A percentile compares a stretch with the other conserved stretches of the same genome.
phyloP scores from a whole-genome alignment of 208 protist species.

The Herpetomonas muscarum region DNA sequence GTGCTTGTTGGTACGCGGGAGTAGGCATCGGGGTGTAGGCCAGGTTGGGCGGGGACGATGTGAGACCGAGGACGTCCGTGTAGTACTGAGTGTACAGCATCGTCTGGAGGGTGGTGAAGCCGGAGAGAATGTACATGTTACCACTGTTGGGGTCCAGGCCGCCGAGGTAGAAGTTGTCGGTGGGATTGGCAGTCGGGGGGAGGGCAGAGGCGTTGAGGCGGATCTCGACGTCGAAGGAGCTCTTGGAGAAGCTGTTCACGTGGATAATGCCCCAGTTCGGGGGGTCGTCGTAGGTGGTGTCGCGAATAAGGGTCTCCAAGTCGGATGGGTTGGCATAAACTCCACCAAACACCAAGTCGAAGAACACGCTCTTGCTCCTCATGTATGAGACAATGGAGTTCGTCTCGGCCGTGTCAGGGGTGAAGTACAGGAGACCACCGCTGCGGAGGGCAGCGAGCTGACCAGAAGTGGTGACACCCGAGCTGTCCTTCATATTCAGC shows the following conservation, averaged over 20 bases:
- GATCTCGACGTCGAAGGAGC: conserved; percentile 35
- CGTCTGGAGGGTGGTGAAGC: conserved; percentile 51
- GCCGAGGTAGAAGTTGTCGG: conserved; percentile 24
- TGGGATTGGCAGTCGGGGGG: conserved; percentile 7
- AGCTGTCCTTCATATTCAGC: conserved; percentile 18
- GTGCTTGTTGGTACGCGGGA: conserved; percentile 18
- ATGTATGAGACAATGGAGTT: conserved; percentile 32
- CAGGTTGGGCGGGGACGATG: conserved; percentile 4
- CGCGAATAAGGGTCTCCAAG: conserved; percentile 13
- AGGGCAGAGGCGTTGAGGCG: conserved; percentile 36
- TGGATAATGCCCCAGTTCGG: conserved; percentile 48
- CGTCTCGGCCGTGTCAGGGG: conserved; percentile 30
- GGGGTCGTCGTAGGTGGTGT: conserved; percentile 11
- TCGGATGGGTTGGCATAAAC: conserved; percentile 20
- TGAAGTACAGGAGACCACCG: conserved; percentile 42
- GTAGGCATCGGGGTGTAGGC: conserved; percentile 43
- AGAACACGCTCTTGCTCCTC: conserved; percentile 17
- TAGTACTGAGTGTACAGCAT: conserved; percentile 39
- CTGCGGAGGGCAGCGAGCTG: conserved; percentile 1
- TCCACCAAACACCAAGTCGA: conserved; percentile 35
- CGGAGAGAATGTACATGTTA: conserved; percentile 40
- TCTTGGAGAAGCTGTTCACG: conserved; percentile 23
- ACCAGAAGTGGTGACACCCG: background rate
- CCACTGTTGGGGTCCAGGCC: conserved; percentile 9
- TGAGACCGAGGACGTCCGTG: conserved; percentile 2